phyloP scores from a whole-genome alignment of 345 rosid genomes.

The Linum trigynum region DNA sequence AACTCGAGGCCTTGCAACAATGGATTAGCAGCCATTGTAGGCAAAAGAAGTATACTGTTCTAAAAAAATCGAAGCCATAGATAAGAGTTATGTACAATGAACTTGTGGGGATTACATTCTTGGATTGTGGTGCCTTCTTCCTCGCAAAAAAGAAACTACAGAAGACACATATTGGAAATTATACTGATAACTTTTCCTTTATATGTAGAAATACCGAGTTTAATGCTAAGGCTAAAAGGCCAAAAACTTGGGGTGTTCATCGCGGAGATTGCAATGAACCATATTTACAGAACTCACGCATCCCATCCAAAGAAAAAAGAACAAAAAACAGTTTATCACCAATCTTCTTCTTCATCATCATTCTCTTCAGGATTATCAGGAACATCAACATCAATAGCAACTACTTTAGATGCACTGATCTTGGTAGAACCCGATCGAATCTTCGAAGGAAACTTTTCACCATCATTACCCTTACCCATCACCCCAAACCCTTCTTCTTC shows the following conservation, averaged over 20 bases:
- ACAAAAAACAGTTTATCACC: background rate
- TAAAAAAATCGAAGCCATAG: too few species aligned
- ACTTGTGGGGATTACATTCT: too few species aligned
- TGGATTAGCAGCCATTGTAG: too few species aligned
- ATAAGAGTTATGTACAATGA: too few species aligned
- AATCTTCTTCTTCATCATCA: constrained; percentile 22
- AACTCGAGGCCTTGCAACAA: too few species aligned
- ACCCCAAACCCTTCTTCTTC: constrained; percentile 33
- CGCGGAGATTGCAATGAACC: background rate
- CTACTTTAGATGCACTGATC: constrained; percentile 51
- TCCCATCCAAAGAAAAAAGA: background rate
- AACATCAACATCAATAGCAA: constrained; percentile 49
- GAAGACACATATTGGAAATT: background rate
- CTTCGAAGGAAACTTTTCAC: constrained; percentile 35
- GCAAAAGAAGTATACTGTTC: too few species aligned
- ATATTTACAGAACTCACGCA: background rate
- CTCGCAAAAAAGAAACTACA: background rate
- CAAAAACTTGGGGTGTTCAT: background rate
- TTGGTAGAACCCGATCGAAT: constrained; percentile 37
- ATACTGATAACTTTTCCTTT: background rate
- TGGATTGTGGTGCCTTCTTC: background rate
- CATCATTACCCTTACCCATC: constrained; percentile 14
- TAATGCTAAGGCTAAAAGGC: background rate
- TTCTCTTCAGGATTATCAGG: constrained; percentile 9
- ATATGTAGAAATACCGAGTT: background rate